A percentile compares a stretch with the other conserved stretches of the same genome.
Conservation (phyloP, 208 protist genomes). For the Herpetomonas samuelpessoai region DNA sequence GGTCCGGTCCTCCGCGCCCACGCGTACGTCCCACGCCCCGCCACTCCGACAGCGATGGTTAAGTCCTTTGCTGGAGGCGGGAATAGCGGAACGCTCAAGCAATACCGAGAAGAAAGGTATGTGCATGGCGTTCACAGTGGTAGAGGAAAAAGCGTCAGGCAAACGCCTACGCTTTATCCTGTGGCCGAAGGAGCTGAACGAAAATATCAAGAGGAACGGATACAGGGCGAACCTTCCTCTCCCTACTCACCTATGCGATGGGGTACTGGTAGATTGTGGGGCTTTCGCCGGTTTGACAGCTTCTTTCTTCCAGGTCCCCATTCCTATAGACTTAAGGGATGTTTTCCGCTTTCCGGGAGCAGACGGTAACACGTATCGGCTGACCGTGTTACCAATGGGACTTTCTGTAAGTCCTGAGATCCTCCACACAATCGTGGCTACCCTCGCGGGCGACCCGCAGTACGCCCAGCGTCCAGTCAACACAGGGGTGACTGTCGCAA, state of each 20-base stretch:
- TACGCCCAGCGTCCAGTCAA: not conserved
- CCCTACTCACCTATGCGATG: not conserved
- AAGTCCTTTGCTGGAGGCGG: not conserved
- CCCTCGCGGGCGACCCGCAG: not conserved
- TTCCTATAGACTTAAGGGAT: not conserved
- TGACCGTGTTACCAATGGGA: not conserved
- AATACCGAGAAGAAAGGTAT: not conserved
- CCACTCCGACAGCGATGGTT: not conserved
- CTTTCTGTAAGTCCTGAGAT: not conserved
- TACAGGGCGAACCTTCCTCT: conserved; percentile 7
- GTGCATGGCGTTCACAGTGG: conserved; percentile 12
- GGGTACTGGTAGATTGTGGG: conserved; percentile 12
- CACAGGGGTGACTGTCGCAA: not conserved
- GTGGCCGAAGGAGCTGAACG: conserved; percentile 16
- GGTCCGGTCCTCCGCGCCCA: not conserved
- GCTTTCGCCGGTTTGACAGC: conserved; percentile 15
- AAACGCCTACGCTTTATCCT: conserved; percentile 13
- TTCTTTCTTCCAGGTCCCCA: conserved; percentile 17
- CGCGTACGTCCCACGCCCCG: not conserved
- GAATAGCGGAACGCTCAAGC: conserved; percentile 7
- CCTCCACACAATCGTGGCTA: not conserved
- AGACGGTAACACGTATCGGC: not conserved
- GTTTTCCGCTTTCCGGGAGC: conserved; percentile 6
- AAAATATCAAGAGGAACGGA: conserved; percentile 8
- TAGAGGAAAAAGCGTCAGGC: conserved; percentile 12